Percentiles rank a stretch among this genome's conserved stretches.
These are phyloP conservation scores for Endothia cerciana DNA, from an alignment of 2,329 filamentous ascomycete genomes.

Conservation along the genomic window DNA sequence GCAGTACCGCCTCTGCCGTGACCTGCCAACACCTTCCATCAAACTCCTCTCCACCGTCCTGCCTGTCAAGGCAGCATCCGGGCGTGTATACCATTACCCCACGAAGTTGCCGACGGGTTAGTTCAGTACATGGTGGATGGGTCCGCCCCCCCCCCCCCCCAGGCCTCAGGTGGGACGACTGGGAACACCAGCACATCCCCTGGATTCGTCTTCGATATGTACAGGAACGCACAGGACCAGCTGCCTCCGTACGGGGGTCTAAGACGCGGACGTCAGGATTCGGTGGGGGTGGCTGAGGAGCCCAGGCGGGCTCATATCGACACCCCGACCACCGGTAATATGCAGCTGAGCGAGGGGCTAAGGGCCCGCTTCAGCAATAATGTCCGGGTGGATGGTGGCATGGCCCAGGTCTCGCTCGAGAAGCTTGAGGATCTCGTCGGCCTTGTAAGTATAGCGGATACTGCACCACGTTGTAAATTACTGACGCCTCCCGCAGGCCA, in stretches of 20 bases:
- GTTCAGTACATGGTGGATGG: slow-evolving; percentile 35
- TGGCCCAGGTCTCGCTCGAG: slow-evolving; percentile 33
- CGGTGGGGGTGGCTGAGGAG: slow-evolving; percentile 35
- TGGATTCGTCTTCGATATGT: slow-evolving; percentile 52
- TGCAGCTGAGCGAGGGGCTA: slow-evolving; percentile 37
- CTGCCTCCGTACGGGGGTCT: slow-evolving; percentile 34
- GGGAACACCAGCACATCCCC: slow-evolving; percentile 54
- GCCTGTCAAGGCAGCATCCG: slow-evolving; percentile 28
- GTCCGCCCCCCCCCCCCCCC: slow-evolving; percentile 21
- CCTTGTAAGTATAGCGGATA: slow-evolving; percentile 37
- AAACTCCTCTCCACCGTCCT: no score
- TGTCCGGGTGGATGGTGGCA: slow-evolving; percentile 23
- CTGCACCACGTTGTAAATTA: neutral
- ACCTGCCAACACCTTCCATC: no score
- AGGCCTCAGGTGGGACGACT: slow-evolving; percentile 35
- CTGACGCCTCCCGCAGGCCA: slow-evolving; percentile 39
- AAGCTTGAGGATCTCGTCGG: slow-evolving; percentile 45
- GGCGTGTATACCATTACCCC: slow-evolving; percentile 42
- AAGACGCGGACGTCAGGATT: slow-evolving; percentile 53
- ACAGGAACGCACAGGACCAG: slow-evolving; percentile 45
- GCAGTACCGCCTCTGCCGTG: no score
- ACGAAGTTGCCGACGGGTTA: slow-evolving; percentile 51
- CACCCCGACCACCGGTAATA: slow-evolving; percentile 31
- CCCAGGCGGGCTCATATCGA: slow-evolving; percentile 39
- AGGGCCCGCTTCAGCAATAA: slow-evolving; percentile 37